These are phyloP conservation scores for Cokeromyces recurvatus DNA, from an alignment of 371 early-diverging fungal genomes.

Conservation along the genomic window DNA sequence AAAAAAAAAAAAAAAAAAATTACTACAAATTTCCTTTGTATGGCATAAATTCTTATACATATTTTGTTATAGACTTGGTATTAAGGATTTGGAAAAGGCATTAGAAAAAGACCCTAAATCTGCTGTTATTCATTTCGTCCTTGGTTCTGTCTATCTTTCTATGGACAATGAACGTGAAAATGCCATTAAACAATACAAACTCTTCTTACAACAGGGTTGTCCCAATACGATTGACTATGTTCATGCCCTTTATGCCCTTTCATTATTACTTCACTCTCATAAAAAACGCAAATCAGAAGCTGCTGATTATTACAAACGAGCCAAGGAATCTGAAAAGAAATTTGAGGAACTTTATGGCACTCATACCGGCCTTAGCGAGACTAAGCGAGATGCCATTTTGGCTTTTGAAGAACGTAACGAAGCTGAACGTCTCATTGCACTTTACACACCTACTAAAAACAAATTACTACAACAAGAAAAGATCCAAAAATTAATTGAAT, in stretches of 20 bases:
- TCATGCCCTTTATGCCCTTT: slow-evolving; percentile 54
- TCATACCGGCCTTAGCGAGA: slow-evolving; percentile 52
- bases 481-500: slow-evolving; percentile 41
- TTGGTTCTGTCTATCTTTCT: slow-evolving; percentile 53
- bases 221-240: slow-evolving; percentile 56
- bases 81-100: slow-evolving; percentile 57
- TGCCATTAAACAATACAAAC: slow-evolving; percentile 52
- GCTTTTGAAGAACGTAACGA: slow-evolving; percentile 41
- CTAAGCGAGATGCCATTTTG: slow-evolving; percentile 50
- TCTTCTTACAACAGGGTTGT: slow-evolving; percentile 50
- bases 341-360: slow-evolving; percentile 58
- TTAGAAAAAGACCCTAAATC: slow-evolving; percentile 49
- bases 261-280: slow-evolving; percentile 43
- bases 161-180: slow-evolving; percentile 49
- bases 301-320: slow-evolving; percentile 46
- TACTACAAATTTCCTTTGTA: not conserved
- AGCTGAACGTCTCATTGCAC: slow-evolving; percentile 28
- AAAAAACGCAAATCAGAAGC: slow-evolving; percentile 55
- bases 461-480: slow-evolving; percentile 27
- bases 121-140: slow-evolving; percentile 50
- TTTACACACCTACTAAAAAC: slow-evolving; percentile 30
- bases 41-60: not conserved
- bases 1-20: too few species aligned
- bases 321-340: slow-evolving; percentile 49
- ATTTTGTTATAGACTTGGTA: slow-evolving; percentile 33